phyloP scores from a whole-genome alignment of 495 filamentous ascomycete species.

The Xylaria telfairii region DNA sequence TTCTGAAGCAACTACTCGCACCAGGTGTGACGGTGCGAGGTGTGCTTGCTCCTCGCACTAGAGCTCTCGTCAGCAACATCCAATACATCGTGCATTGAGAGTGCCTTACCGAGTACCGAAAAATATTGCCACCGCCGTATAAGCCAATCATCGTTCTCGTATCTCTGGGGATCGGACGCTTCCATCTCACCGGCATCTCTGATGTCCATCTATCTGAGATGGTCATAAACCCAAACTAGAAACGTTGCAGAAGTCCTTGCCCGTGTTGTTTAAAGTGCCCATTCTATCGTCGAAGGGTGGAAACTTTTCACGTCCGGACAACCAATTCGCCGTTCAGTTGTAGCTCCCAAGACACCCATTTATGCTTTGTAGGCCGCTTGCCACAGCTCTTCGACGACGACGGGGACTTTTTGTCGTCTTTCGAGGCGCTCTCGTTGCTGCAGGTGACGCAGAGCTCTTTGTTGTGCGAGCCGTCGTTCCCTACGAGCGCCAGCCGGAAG shows the following conservation, averaged over 20 bases:
- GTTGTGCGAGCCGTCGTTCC: constrained; percentile 18
- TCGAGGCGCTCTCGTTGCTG: neutral
- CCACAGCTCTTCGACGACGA: neutral
- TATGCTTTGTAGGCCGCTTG: constrained; percentile 16
- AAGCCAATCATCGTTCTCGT: neutral
- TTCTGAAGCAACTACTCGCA: neutral
- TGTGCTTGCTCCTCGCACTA: neutral
- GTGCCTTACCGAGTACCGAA: neutral
- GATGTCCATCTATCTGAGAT: neutral
- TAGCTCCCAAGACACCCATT: constrained; percentile 25
- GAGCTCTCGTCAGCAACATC: neutral
- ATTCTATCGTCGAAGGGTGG: neutral
- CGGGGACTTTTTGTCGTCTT: neutral
- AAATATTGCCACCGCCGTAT: neutral
- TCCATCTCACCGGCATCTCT: neutral
- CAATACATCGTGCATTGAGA: neutral
- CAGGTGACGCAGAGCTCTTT: constrained; percentile 18
- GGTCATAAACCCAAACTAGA: neutral
- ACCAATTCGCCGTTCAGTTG: constrained; percentile 21
- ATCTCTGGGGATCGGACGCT: neutral
- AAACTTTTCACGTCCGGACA: constrained; percentile 16
- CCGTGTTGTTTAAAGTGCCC: neutral
- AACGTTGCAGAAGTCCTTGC: neutral
- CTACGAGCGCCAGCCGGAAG: constrained; percentile 16
- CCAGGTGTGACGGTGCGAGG: neutral